Percentiles rank a stretch among this genome's conserved stretches.
These are phyloP conservation scores for Erigeron canadensis DNA, from an alignment of 129 eudicot species.

Conservation along the genomic window DNA sequence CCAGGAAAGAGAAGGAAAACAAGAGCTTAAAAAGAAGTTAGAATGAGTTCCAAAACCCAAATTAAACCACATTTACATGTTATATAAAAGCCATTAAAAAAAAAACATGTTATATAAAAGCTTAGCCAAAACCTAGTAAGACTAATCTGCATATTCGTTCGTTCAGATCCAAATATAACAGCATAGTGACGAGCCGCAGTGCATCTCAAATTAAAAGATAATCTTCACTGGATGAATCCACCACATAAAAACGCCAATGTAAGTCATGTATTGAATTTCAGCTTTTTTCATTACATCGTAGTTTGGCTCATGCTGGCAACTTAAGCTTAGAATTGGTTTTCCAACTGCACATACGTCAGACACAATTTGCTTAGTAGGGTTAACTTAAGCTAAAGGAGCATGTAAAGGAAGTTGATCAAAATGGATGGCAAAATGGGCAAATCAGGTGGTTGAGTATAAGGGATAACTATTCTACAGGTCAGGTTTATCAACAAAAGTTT, in stretches of 20 bases:
- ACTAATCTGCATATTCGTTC: conserved; percentile 9
- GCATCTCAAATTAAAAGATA: neutral
- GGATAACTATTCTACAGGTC: too few species aligned
- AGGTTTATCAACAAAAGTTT: too few species aligned
- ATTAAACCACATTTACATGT: conserved; percentile 13
- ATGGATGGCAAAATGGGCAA: too few species aligned
- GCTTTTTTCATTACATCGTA: conserved; percentile 9
- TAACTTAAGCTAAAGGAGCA: neutral
- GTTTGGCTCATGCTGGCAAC: conserved; percentile 60
- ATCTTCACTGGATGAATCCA: conserved; percentile 14
- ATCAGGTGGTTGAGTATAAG: too few species aligned
- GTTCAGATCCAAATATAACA: conserved; percentile 8
- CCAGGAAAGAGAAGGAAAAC: too few species aligned
- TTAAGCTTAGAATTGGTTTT: conserved; percentile 74
- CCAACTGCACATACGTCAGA: conserved; percentile 57
- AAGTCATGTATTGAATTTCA: neutral
- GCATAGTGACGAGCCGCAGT: neutral
- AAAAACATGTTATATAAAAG: conserved; percentile 21
- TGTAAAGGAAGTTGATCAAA: neutral
- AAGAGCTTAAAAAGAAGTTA: too few species aligned
- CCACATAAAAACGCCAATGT: conserved; percentile 13
- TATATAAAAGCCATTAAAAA: conserved; percentile 12
- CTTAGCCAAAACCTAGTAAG: neutral
- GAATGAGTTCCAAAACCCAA: neutral
- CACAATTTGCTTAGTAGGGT: conserved; percentile 1